phyloP scores from a whole-genome alignment of 768 basidiomycete genomes.

The Amanita molliuscula region DNA sequence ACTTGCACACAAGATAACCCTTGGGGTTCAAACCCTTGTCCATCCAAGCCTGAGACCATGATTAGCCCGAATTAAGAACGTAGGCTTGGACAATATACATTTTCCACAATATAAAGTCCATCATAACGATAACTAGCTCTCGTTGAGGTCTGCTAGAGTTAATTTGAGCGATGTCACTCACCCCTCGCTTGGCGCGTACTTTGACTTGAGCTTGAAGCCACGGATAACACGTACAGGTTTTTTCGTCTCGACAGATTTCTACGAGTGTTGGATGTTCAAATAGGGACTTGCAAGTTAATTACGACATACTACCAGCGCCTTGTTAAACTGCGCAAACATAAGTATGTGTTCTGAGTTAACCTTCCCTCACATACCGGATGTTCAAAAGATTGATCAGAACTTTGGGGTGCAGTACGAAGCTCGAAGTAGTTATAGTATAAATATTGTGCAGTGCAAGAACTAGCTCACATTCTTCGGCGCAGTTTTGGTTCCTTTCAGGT shows the following conservation, averaged over 20 bases:
- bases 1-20: slow-evolving; percentile 79
- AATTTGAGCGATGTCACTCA: slow-evolving; percentile 15
- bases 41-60: slow-evolving; percentile 49
- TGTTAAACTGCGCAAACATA: slow-evolving; percentile 40
- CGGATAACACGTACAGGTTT: slow-evolving; percentile 84
- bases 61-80: slow-evolving; percentile 1
- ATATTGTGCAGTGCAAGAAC: neutral
- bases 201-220: slow-evolving; percentile 66
- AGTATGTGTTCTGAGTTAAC: neutral
- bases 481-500: slow-evolving; percentile 74
- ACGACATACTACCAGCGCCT: slow-evolving; percentile 44
- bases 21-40: slow-evolving; percentile 59
- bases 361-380: slow-evolving; percentile 27
- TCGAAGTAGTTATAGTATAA: slow-evolving; percentile 16
- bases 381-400: slow-evolving; percentile 74
- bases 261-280: neutral
- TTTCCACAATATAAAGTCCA: slow-evolving; percentile 74
- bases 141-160: neutral
- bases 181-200: slow-evolving; percentile 76
- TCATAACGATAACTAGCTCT: slow-evolving; percentile 77
- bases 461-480: slow-evolving; percentile 72
- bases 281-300: neutral
- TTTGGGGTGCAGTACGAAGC: slow-evolving; percentile 87
- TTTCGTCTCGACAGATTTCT: slow-evolving; percentile 71
- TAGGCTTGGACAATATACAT: slow-evolving; percentile 26